Base-by-base conservation (phyloP, 176 grass and related monocot genomes). In the Oryza meyeriana region DNA sequence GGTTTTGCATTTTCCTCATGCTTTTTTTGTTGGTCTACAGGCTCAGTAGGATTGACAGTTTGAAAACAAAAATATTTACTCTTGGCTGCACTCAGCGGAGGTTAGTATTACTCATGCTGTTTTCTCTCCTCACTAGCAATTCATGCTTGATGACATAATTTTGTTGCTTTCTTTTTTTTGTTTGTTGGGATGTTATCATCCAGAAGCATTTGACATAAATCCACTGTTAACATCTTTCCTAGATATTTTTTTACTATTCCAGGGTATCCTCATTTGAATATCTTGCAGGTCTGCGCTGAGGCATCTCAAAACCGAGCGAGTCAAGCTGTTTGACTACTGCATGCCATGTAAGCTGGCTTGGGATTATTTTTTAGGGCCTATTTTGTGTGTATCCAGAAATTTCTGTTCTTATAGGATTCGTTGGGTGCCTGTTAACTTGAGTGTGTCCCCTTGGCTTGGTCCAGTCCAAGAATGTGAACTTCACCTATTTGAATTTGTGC, bases 251-350 rank as follows among this genome's bases (percentile, higher is more conserved):
- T 22, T 29, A 61, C 6, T 44, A 72, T 79, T 85, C 30, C 14
- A 48, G 18, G 33, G 55, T 38, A 77, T 76, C 16, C 25, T 44
- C 74, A 16, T 63, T n/a, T 76, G 42, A 58, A 74, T 63, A n/a
- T 80, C 65, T 69, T 87, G 28, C 87, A 98, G 92, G 78, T 93
- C 92, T 82, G 86, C 88, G 2, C 64, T 98, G 75, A 98, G 93
- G 67, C 90, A 85, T 84, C 83, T 98, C 34, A 98, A 91, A 89
- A 85, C 80, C 17, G 95, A 98, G 78, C 78, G 92, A 69, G 90
- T 93, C 76, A 93, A 90, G 83, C 80, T 88, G 61, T 98, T 91
- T 77, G 90, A 95, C 78, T 95, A 98, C 79, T 98, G 95, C 84
- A 92, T 93, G 90, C 95, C 95, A 12, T 95, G 92, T 98, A 89